Conservation (phyloP, 352 stramenopile genomes). For the Phytophthora vignae region DNA sequence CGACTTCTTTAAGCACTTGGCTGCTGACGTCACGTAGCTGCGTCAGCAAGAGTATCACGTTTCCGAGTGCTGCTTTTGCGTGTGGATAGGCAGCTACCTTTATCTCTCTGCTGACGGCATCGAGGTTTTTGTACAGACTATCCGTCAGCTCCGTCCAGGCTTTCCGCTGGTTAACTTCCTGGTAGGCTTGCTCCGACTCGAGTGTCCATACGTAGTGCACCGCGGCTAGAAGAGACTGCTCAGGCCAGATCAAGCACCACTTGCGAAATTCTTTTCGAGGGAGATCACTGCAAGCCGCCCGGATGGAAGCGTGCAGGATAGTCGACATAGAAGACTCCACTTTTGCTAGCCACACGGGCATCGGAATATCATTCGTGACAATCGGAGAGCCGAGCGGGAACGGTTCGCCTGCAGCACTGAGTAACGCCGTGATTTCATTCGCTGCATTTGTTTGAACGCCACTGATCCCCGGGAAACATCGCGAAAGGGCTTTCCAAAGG, state of each 20-base stretch:
- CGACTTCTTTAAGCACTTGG: conserved; percentile 41
- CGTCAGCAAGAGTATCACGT: conserved; percentile 56
- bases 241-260: conserved; percentile 81
- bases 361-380: conserved; percentile 41
- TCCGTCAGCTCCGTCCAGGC: conserved; percentile 45
- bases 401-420: conserved; percentile 60
- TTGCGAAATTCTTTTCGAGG: conserved; percentile 84
- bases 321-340: conserved; percentile 71
- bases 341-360: conserved; percentile 63
- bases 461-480: conserved; percentile 72
- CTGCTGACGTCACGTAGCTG: conserved; percentile 67
- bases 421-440: conserved; percentile 64
- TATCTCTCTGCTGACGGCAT: conserved; percentile 54
- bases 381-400: conserved; percentile 71
- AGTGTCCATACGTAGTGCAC: conserved; percentile 67
- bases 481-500: conserved; percentile 53
- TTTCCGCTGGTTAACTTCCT: conserved; percentile 22
- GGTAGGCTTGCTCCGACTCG: conserved; percentile 61
- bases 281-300: conserved; percentile 68
- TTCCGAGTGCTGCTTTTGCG: conserved; percentile 42
- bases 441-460: conserved; percentile 52
- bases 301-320: conserved; percentile 73
- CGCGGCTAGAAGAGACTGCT: conserved; percentile 70
- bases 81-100: conserved; percentile 54
- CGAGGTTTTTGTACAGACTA: conserved; percentile 43